Evolutionary conservation across 257 asterid genomes (phyloP).

Genomic region (Przewalskia tangutica): DNA sequence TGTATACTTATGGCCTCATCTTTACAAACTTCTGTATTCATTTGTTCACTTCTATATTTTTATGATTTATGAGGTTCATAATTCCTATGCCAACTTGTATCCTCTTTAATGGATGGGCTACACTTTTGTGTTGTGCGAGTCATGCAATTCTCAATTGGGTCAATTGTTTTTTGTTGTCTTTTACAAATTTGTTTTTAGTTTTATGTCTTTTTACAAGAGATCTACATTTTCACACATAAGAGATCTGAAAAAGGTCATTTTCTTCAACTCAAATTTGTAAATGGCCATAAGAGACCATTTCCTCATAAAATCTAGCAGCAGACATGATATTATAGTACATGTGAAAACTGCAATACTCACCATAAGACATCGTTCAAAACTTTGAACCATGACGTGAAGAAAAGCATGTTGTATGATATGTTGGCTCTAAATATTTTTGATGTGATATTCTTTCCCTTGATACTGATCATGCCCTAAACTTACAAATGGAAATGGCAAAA

Average conservation of each 20-base stretch:
- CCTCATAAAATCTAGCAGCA: not conserved
- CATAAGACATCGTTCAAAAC: not conserved
- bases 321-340: not conserved
- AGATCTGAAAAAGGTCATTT: not conserved
- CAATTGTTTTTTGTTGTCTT: not conserved
- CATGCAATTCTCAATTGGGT: not conserved
- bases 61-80: not conserved
- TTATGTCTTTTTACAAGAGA: too few species aligned
- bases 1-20: not conserved
- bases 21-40: not conserved
- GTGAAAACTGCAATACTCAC: not conserved
- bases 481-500: not conserved
- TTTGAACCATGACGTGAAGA: not conserved
- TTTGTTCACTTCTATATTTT: not conserved
- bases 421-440: not conserved
- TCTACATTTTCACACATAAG: too few species aligned
- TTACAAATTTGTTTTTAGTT: not conserved
- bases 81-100: not conserved
- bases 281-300: not conserved
- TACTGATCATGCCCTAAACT: not conserved
- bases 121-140: not conserved
- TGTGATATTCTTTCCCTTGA: not conserved
- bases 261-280: not conserved
- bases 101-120: not conserved
- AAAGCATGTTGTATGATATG: not conserved